Evolutionary conservation across 176 grass and related monocot species (phyloP).

Genomic region (Aechmea fasciata): DNA sequence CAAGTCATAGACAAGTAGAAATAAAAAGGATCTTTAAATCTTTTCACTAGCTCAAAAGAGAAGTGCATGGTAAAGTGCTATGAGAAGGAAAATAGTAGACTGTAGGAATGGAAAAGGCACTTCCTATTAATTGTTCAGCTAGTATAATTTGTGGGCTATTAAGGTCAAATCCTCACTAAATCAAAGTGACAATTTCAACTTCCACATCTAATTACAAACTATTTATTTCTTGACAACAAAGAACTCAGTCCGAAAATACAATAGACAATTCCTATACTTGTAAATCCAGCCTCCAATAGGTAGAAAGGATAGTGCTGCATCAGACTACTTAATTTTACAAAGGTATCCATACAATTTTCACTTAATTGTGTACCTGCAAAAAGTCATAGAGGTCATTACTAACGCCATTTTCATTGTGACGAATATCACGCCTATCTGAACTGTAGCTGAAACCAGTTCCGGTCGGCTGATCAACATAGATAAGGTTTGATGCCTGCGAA

Average conservation of each 20-base stretch:
- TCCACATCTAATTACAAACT: not conserved
- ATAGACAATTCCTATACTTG: too few species aligned
- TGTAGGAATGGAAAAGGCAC: too few species aligned
- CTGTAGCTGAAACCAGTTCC: conserved; percentile 94
- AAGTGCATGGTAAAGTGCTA: too few species aligned
- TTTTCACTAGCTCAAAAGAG: too few species aligned
- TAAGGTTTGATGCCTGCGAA: conserved; percentile 63
- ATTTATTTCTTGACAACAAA: not conserved
- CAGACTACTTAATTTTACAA: not conserved
- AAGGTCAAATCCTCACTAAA: too few species aligned
- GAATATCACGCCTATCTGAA: conserved; percentile 51
- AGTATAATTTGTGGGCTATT: too few species aligned
- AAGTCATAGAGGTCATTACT: conserved; percentile 82
- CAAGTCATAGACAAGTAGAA: too few species aligned
- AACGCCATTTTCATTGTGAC: conserved; percentile 61
- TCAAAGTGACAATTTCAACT: not conserved
- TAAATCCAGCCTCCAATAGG: not conserved
- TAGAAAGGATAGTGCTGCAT: not conserved
- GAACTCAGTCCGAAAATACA: not conserved
- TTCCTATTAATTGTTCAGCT: too few species aligned
- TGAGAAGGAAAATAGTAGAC: too few species aligned
- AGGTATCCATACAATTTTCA: not conserved
- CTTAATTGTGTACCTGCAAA: conserved; percentile 48
- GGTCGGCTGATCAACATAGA: conserved; percentile 89
- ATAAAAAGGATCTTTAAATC: too few species aligned